These are phyloP conservation scores for Rutstroemia sp. DNA, from an alignment of 2,329 filamentous ascomycete genomes.

Conservation along the genomic window DNA sequence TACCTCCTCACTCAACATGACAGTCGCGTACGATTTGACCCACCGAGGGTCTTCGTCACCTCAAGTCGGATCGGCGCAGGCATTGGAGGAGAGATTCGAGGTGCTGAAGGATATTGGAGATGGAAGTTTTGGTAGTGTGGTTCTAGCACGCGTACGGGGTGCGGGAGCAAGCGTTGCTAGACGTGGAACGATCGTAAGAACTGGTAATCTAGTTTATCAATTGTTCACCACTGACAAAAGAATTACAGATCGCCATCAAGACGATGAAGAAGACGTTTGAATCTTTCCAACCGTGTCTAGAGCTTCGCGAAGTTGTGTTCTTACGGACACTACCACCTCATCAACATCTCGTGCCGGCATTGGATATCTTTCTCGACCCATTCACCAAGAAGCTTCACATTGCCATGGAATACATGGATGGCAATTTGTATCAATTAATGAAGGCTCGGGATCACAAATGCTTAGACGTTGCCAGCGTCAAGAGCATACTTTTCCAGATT, in stretches of 20 bases:
- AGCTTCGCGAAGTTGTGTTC: conserved; percentile 95
- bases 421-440: conserved; percentile 98
- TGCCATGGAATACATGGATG: conserved; percentile 99
- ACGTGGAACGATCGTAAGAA: conserved; percentile 81
- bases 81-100: conserved; percentile 91
- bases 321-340: conserved; percentile 81
- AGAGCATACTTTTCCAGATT: conserved; percentile 97
- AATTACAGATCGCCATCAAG: conserved; percentile 83
- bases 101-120: conserved; percentile 97
- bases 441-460: conserved; percentile 95
- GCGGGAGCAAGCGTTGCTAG: conserved; percentile 84
- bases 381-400: conserved; percentile 96
- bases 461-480: conserved; percentile 83
- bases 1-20: conserved; percentile 49
- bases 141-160: conserved; percentile 81
- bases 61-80: conserved; percentile 38
- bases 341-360: conserved; percentile 87
- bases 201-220: conserved; percentile 1
- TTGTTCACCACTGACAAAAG: conserved; percentile 12
- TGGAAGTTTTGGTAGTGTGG: conserved; percentile 96
- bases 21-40: conserved; percentile 65
- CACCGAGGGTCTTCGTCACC: conserved; percentile 56
- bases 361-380: conserved; percentile 97
- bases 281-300: conserved; percentile 80
- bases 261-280: conserved; percentile 99